phyloP scores from a whole-genome alignment of 2,329 filamentous ascomycete genomes.

The Alternaria solani region DNA sequence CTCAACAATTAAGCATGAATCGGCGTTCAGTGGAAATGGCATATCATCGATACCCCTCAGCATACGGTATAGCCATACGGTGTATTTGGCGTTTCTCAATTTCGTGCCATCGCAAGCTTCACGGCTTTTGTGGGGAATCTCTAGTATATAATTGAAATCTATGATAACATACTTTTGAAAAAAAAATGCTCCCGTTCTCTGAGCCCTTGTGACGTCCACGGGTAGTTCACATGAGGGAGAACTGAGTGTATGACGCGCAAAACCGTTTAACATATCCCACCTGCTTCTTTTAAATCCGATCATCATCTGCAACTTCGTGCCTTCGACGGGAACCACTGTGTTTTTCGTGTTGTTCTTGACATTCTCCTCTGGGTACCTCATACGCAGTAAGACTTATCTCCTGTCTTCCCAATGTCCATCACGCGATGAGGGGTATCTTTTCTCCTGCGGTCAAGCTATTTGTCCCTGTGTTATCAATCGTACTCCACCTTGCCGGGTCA shows the following conservation, averaged over 20 bases:
- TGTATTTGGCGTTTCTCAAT: conserved; percentile 4
- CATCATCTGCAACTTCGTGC: background rate
- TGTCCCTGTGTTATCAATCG: conserved; percentile 15
- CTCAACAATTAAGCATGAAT: conserved; percentile 5
- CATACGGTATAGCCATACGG: conserved; percentile 11
- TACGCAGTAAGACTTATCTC: background rate
- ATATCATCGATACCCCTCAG: conserved; percentile 21
- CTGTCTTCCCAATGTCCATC: background rate
- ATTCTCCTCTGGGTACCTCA: background rate
- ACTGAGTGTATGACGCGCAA: background rate
- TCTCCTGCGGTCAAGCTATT: conserved; percentile 1
- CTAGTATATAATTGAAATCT: background rate
- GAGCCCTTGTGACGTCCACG: background rate
- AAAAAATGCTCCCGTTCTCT: background rate
- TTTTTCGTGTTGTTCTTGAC: background rate
- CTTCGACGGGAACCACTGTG: background rate
- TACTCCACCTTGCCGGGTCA: conserved; percentile 2
- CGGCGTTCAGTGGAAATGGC: conserved; percentile 15
- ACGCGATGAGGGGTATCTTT: conserved; percentile 10
- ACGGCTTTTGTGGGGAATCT: background rate
- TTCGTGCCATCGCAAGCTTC: background rate
- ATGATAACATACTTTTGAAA: background rate
- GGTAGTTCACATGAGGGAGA: too few relatives aligned
- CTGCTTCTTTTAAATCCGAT: background rate
- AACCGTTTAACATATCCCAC: background rate